phyloP scores from a whole-genome alignment of 495 filamentous ascomycete species.

The Rostrohypoxylon terebratum region DNA sequence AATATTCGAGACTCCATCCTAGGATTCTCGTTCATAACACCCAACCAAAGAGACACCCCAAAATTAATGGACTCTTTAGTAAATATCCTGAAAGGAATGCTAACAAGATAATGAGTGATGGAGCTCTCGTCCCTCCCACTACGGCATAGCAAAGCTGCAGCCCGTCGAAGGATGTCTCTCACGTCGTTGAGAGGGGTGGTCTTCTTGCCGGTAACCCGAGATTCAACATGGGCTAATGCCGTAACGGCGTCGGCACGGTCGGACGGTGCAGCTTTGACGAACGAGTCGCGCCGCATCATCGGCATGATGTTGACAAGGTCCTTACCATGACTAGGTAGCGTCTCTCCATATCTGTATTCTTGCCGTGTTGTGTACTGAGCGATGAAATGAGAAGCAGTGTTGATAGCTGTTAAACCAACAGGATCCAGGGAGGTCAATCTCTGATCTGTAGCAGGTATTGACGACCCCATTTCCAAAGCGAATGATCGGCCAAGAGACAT shows the following conservation, averaged over 20 bases:
- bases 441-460: slow-evolving; percentile 89
- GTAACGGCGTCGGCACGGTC: slow-evolving; percentile 68
- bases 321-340: slow-evolving; percentile 69
- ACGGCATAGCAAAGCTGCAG: slow-evolving; percentile 85
- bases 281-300: slow-evolving; percentile 57
- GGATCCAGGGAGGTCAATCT: slow-evolving; percentile 81
- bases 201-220: slow-evolving; percentile 71
- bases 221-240: slow-evolving; percentile 74
- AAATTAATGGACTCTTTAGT: slow-evolving; percentile 95
- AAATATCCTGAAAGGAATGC: slow-evolving; percentile 90
- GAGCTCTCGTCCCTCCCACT: slow-evolving; percentile 76
- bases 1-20: slow-evolving; percentile 84
- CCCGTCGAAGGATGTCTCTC: slow-evolving; percentile 80
- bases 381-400: slow-evolving; percentile 94
- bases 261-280: slow-evolving; percentile 55
- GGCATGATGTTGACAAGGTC: slow-evolving; percentile 72
- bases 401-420: slow-evolving; percentile 76
- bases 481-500: slow-evolving; percentile 95
- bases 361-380: slow-evolving; percentile 97
- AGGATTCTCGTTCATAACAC: slow-evolving; percentile 96
- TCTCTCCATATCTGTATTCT: slow-evolving; percentile 85
- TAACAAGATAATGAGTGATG: slow-evolving; percentile 85
- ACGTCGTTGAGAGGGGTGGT: slow-evolving; percentile 78
- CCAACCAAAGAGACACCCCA: slow-evolving; percentile 94
- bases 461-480: slow-evolving; percentile 89